Evolutionary conservation across 2,329 filamentous ascomycete genomes (phyloP), one percentile per base, ranked within the genome.

Genomic region (Fusarium veterinarium): DNA sequence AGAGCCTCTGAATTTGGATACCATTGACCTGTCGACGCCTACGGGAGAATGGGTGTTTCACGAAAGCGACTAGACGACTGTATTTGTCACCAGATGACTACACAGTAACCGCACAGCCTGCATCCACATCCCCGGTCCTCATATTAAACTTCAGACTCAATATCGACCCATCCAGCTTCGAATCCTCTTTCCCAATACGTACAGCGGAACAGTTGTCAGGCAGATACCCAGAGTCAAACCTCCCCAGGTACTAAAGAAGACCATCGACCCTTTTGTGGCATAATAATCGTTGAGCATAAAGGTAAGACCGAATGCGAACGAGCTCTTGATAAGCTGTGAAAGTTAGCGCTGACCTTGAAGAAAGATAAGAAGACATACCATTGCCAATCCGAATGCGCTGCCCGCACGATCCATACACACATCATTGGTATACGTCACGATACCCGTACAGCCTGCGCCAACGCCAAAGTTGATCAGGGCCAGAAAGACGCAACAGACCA

Each of bases 251-350:
- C 58, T 42, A 23, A 60, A 60, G 25, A 60, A 60, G 14, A 60
- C 23, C 23, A 42, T 10, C 4, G 58, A 46, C 7, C 58, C 46
- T 28, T 55, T 28, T 1, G 23, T 23, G 37, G 58, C 37, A 20
- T 60, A 60, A 8, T 37, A 60, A 17, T 60, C 31, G 37, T 60
- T 60, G 30, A 60, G 46, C 58, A 60, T 55, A 42, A 60, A 60
- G 9, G 46, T 60, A 1, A 60, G 58, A 3, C 46, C 58, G 2
- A 60, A 60, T 16, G 58, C 58, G 4, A 60, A 60, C 3, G 37
- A 13, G 20, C 58, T 60, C 9, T 60, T 60, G 37, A 60, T 30
- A 25, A 60, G 46, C 58, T 60, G 35, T 0, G 33, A 40, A 6
- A 25, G 28, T 53, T 23, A 42, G 37, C 2, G n/a, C 28, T n/a